Evolutionary conservation across 371 early-diverging fungal species (phyloP).

Genomic region (Choanephora cucurbitarum): DNA sequence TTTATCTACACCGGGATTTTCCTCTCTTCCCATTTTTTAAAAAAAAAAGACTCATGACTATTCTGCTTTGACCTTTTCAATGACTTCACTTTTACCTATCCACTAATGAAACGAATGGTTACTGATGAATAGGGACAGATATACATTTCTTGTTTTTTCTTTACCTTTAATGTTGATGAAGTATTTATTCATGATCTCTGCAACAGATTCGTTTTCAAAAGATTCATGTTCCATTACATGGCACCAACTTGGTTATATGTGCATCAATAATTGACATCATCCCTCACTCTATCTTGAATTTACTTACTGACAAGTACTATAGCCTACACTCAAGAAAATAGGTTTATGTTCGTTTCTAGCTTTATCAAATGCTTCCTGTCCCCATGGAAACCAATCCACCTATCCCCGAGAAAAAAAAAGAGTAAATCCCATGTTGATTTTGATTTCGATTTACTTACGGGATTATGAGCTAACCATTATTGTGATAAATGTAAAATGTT

Average conservation of each 20-base stretch:
- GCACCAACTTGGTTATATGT: constrained; percentile 65
- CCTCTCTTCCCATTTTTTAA: too few species aligned
- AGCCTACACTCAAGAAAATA: constrained; percentile 69
- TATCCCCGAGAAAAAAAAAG: constrained; percentile 1
- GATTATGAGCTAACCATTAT: constrained; percentile 49
- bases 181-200: constrained; percentile 59
- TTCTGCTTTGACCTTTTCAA: too few species aligned
- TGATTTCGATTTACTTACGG: constrained; percentile 23
- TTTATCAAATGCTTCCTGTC: constrained; percentile 63
- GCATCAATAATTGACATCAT: too few species aligned
- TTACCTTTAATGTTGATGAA: constrained; percentile 65
- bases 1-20: constrained; percentile 68
- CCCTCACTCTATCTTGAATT: too few species aligned
- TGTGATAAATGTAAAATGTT: too few species aligned
- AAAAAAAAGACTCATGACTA: too few species aligned
- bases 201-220: constrained; percentile 60
- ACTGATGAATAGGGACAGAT: neutral
- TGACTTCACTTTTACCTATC: constrained; percentile 39
- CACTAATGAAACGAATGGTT: constrained; percentile 19
- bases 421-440: neutral
- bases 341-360: constrained; percentile 58
- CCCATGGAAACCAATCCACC: constrained; percentile 79
- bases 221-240: constrained; percentile 74
- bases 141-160: neutral
- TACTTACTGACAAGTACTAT: constrained; percentile 68